Conservation (phyloP, 169 alveolate genomes). For the Amoebophrya sp. region DNA sequence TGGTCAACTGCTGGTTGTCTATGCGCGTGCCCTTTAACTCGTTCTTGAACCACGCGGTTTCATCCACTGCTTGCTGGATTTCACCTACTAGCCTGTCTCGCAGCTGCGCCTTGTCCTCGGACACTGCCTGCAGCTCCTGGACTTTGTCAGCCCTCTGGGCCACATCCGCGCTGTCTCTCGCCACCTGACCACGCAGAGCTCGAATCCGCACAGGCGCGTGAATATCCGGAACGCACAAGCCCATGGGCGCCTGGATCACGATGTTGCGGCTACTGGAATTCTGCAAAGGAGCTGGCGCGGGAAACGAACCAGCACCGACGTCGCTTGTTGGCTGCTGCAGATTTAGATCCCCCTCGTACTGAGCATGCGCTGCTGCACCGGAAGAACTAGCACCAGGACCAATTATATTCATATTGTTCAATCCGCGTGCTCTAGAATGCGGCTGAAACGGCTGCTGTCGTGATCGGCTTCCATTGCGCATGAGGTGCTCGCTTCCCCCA, state of each 20-base stretch:
- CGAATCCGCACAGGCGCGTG: not conserved
- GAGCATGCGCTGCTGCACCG: too few relatives aligned
- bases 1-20: not conserved
- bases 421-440: too few relatives aligned
- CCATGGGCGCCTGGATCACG: not conserved
- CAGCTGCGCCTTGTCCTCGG: not conserved
- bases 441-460: too few relatives aligned
- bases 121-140: not conserved
- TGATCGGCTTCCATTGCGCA: too few relatives aligned
- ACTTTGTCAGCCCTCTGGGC: not conserved
- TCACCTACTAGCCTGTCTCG: not conserved
- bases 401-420: too few relatives aligned
- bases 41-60: not conserved
- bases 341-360: too few relatives aligned
- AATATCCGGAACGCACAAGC: not conserved
- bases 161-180: not conserved
- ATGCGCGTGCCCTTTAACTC: not conserved
- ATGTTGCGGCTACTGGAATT: not conserved
- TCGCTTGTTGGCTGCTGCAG: too few relatives aligned
- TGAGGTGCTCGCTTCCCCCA: too few relatives aligned
- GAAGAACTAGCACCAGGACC: too few relatives aligned
- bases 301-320: too few relatives aligned
- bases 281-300: too few relatives aligned
- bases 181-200: not conserved
- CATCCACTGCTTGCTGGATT: not conserved